Conservation (phyloP, 768 basidiomycete genomes). For the Ramaria sp. region DNA sequence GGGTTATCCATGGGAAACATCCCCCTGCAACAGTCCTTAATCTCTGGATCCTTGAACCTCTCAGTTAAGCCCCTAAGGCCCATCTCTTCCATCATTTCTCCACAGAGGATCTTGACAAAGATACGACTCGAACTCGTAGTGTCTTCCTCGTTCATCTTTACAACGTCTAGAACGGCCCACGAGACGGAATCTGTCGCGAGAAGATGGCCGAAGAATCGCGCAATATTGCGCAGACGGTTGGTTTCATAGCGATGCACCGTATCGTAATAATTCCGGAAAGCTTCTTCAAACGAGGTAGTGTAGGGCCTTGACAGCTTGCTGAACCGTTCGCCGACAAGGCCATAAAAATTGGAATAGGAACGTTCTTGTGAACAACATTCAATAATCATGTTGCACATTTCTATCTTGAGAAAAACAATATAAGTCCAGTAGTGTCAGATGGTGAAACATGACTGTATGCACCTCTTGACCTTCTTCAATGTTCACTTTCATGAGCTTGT, state of each 20-base stretch:
- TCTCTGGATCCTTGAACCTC: constrained; percentile 81
- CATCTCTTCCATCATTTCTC: constrained; percentile 91
- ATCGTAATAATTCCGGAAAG: constrained; percentile 83
- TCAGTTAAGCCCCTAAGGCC: constrained; percentile 80
- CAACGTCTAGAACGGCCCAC: constrained; percentile 73
- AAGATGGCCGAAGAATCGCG: constrained; percentile 92
- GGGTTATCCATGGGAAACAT: constrained; percentile 98
- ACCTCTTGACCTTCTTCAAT: constrained; percentile 92
- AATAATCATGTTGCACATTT: constrained; percentile 96
- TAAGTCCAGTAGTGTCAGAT: background rate
- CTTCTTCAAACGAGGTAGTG: constrained; percentile 81
- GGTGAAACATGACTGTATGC: constrained; percentile 13
- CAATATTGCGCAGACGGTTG: constrained; percentile 94
- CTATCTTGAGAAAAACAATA: constrained; percentile 47
- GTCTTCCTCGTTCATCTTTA: constrained; percentile 96
- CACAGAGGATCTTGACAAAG: constrained; percentile 94
- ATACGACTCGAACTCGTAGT: constrained; percentile 95
- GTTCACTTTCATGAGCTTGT: constrained; percentile 92
- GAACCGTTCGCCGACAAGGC: constrained; percentile 91
- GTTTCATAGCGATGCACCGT: constrained; percentile 99
- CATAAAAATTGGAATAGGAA: constrained; percentile 96
- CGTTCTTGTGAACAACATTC: constrained; percentile 99
- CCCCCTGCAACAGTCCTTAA: constrained; percentile 56
- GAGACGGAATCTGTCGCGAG: constrained; percentile 78
- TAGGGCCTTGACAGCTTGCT: constrained; percentile 92